Base-by-base conservation (phyloP, 352 stramenopile species). In the Peronospora tabacina region DNA sequence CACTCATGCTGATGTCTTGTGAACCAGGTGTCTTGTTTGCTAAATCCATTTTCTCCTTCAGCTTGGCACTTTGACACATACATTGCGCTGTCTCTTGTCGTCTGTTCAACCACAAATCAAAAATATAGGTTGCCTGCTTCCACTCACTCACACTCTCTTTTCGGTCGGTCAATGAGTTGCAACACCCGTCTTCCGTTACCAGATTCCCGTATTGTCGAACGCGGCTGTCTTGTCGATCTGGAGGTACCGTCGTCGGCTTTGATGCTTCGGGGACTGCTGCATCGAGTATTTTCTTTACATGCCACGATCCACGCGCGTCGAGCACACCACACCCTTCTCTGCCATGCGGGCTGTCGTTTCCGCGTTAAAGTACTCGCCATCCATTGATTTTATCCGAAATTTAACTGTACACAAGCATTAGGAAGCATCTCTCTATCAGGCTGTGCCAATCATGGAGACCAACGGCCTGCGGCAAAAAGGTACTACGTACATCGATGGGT, bases 351-450 rank as follows among this genome's bases (percentile, higher is more conserved):
- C 81, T n/a, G 64, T 64, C 24, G 80, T 85, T 56, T 90, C 74
- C 11, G 78, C 81, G 42, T 76, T 64, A 56, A 81, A 87, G 56
- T 72, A 85, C 61, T 85, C 77, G 66, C 78, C 78, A 19, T 88
- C 75, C 45, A 63, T 75, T 46, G 75, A 73, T 58, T 90, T 92
- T 86, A 88, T 86, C 58, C 80, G 62, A 57, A 87, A 90, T 52
- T 72, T 67, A 59, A 92, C 81, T 92, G 63, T 8, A 64, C 32
- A 30, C 17, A 43, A 57, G 1, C 29, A 45, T 22, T 7, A 35
- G 15, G 10, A 58, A 40, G 20, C 24, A 13, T 2, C 5, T 16
- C 29, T 20, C 5, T 29, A n/a, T 52, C 24, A 58, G 34, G 39
- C 20, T 10, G 19, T 26, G 19, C 7, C n/a, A 12, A n/a, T 38